Evolutionary conservation across 2,329 filamentous ascomycete species (phyloP).

Genomic region (Monilinia aucupariae): DNA sequence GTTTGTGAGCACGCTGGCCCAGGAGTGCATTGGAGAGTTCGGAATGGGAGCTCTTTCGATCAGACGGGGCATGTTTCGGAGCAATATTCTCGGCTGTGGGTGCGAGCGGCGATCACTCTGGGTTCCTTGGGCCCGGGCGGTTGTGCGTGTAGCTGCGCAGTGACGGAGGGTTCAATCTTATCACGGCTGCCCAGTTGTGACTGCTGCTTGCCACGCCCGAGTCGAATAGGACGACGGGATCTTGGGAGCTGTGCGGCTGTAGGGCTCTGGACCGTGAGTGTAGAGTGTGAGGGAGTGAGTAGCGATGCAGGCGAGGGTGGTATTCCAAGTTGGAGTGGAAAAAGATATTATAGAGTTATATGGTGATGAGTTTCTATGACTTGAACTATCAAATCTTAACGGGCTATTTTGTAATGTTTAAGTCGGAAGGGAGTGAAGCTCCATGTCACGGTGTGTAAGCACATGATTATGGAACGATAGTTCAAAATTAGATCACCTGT

Average conservation of each 20-base stretch:
- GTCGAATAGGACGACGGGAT: neutral
- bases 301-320: conserved; percentile 20
- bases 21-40: conserved; percentile 23
- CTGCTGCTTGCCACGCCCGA: conserved; percentile 4
- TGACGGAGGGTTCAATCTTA: conserved; percentile 15
- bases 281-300: conserved; percentile 24
- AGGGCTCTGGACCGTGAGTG: conserved; percentile 18
- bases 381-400: neutral
- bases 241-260: neutral
- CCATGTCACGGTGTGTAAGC: too few species aligned
- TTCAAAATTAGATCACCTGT: too few species aligned
- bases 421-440: too few species aligned
- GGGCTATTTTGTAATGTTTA: neutral
- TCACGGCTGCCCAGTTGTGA: conserved; percentile 20
- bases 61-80: conserved; percentile 20
- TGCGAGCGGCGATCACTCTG: conserved; percentile 18
- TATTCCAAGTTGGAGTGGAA: neutral
- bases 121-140: conserved; percentile 21
- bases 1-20: conserved; percentile 18
- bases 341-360: neutral
- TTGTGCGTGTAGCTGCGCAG: conserved; percentile 23
- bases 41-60: conserved; percentile 17
- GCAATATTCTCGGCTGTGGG: conserved; percentile 25
- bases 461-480: too few species aligned
- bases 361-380: neutral